Evolutionary conservation across 78 protist species (phyloP).

Genomic region (Neovahlkampfia damariscottae): DNA sequence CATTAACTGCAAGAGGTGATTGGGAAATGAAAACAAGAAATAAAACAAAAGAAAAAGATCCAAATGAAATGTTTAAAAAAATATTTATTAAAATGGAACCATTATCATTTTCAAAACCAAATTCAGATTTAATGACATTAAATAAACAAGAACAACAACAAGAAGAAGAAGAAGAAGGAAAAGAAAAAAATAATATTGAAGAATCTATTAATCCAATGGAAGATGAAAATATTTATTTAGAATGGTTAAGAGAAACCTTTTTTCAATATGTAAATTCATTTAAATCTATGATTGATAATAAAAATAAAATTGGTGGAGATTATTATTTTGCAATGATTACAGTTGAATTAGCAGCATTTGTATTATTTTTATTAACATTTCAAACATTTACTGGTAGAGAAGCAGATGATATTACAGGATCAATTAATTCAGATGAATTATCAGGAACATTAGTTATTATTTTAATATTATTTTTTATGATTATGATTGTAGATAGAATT

Average conservation of each 20-base stretch:
- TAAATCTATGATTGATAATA: background rate
- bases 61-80: no score
- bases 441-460: conserved; percentile 15
- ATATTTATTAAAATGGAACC: no score
- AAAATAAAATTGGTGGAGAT: background rate
- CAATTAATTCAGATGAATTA: background rate
- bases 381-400: conserved; percentile 2
- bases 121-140: no score
- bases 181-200: background rate
- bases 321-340: background rate
- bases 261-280: background rate
- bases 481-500: conserved; percentile 13
- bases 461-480: background rate
- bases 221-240: no score
- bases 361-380: conserved; percentile 9
- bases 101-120: no score
- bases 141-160: no score
- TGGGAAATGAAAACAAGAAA: background rate
- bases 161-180: no score
- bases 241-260: no score
- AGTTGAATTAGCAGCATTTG: background rate
- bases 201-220: background rate
- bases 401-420: conserved; percentile 6
- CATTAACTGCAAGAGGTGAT: background rate
- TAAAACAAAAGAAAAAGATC: background rate